Percentiles rank a stretch among this genome's conserved stretches.
These are phyloP conservation scores for Hericium alpestre DNA, from an alignment of 768 basidiomycete genomes.

Conservation along the genomic window DNA sequence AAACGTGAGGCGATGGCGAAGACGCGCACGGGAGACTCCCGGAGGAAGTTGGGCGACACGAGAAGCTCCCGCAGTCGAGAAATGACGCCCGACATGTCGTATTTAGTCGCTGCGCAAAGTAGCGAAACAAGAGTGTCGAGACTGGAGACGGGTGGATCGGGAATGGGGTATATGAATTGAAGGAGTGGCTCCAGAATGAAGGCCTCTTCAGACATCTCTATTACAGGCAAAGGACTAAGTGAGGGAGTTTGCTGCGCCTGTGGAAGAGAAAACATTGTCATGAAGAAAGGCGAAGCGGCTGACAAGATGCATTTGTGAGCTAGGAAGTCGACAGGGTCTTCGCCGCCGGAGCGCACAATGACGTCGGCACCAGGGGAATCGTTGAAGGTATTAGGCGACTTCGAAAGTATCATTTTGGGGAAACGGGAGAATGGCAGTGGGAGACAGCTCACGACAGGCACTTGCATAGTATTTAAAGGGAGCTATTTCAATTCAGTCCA, in stretches of 20 bases:
- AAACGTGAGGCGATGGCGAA: slow-evolving; percentile 63
- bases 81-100: slow-evolving; percentile 43
- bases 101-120: slow-evolving; percentile 50
- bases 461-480: not conserved
- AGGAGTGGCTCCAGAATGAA: slow-evolving; percentile 39
- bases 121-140: slow-evolving; percentile 44
- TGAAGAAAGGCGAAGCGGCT: slow-evolving; percentile 58
- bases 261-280: slow-evolving; percentile 57
- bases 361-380: slow-evolving; percentile 41
- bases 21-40: slow-evolving; percentile 43
- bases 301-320: slow-evolving; percentile 55
- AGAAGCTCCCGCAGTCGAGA: slow-evolving; percentile 41
- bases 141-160: slow-evolving; percentile 38
- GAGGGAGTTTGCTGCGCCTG: slow-evolving; percentile 27
- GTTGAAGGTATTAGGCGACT: slow-evolving; percentile 19
- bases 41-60: slow-evolving; percentile 37
- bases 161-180: slow-evolving; percentile 51
- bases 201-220: slow-evolving; percentile 46
- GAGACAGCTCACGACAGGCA: not conserved
- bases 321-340: slow-evolving; percentile 34
- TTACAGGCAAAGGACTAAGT: slow-evolving; percentile 26
- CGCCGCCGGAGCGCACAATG: slow-evolving; percentile 35
- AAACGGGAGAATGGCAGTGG: not conserved
- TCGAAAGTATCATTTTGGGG: not conserved
- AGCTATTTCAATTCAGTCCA: no score